Evolutionary conservation across 345 rosid genomes (phyloP).

Genomic region (Rhizophora apiculata): DNA sequence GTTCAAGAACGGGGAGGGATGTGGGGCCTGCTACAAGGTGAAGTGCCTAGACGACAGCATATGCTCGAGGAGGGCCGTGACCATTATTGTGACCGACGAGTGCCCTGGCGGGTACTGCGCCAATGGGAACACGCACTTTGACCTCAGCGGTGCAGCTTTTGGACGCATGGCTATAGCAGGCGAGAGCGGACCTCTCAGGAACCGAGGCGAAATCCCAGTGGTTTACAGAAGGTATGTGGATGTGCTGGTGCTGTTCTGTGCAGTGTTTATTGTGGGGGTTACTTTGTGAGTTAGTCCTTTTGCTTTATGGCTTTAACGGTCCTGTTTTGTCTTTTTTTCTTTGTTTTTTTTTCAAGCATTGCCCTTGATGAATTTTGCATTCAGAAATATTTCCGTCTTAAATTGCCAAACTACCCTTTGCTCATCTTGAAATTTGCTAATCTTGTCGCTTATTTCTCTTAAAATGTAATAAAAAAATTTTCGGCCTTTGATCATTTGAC

Average conservation of each 20-base stretch:
- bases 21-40: constrained; percentile 91
- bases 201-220: constrained; percentile 74
- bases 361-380: not conserved
- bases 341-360: not conserved
- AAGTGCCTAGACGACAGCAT: constrained; percentile 66
- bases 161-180: constrained; percentile 85
- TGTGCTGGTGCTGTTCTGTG: not conserved
- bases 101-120: constrained; percentile 73
- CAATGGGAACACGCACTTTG: constrained; percentile 68
- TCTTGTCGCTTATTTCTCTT: not conserved
- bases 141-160: constrained; percentile 95
- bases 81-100: constrained; percentile 89
- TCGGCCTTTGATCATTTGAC: not conserved
- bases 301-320: not conserved
- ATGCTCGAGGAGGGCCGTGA: constrained; percentile 79
- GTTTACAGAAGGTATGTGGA: constrained; percentile 48
- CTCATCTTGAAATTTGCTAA: not conserved
- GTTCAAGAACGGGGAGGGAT: constrained; percentile 85
- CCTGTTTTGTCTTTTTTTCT: not conserved
- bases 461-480: not conserved
- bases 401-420: not conserved
- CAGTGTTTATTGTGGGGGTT: not conserved
- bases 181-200: constrained; percentile 50
- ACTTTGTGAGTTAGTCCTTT: not conserved
- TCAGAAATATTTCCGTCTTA: not conserved